Percentiles rank a stretch among this genome's conserved stretches.
Evolutionary conservation across 768 basidiomycete genomes (phyloP).

Genomic region (Imleria badia): DNA sequence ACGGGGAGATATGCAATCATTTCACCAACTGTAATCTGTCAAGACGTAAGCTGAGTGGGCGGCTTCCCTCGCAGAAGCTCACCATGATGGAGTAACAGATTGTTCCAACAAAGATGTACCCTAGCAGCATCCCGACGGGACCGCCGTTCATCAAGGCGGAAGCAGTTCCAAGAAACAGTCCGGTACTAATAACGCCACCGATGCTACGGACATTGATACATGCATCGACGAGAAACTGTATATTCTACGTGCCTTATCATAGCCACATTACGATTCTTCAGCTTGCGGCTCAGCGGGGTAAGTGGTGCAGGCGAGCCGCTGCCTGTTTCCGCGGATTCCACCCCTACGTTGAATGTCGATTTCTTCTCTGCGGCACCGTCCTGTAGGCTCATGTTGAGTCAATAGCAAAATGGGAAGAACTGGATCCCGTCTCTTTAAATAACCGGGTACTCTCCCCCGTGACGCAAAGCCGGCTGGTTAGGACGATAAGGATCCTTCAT

Average conservation of each 20-base stretch:
- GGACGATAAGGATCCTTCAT: neutral
- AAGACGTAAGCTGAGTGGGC: neutral
- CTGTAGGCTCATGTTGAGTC: neutral
- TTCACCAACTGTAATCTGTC: slow-evolving; percentile 34
- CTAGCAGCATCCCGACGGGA: slow-evolving; percentile 43
- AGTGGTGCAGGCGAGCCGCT: too few relatives aligned
- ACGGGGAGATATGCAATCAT: slow-evolving; percentile 46
- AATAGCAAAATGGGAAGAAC: neutral
- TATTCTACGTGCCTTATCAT: slow-evolving; percentile 27
- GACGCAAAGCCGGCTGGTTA: neutral
- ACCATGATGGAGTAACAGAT: slow-evolving; percentile 37
- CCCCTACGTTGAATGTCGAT: neutral
- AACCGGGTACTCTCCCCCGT: too few relatives aligned
- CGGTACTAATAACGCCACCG: slow-evolving; percentile 41
- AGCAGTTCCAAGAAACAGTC: slow-evolving; percentile 30
- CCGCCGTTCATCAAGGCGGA: slow-evolving; percentile 35
- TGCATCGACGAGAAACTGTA: neutral
- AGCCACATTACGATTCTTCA: slow-evolving; percentile 27
- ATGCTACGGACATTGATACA: slow-evolving; percentile 4
- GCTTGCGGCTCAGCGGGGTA: slow-evolving; percentile 15
- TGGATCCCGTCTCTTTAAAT: neutral
- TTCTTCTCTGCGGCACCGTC: neutral
- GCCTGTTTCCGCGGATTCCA: neutral
- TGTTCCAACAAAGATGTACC: slow-evolving; percentile 35
- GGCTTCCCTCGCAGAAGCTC: neutral